These are phyloP conservation scores for Arthrobotrys conoides DNA, from an alignment of 2,329 filamentous ascomycete species.

Conservation along the genomic window DNA sequence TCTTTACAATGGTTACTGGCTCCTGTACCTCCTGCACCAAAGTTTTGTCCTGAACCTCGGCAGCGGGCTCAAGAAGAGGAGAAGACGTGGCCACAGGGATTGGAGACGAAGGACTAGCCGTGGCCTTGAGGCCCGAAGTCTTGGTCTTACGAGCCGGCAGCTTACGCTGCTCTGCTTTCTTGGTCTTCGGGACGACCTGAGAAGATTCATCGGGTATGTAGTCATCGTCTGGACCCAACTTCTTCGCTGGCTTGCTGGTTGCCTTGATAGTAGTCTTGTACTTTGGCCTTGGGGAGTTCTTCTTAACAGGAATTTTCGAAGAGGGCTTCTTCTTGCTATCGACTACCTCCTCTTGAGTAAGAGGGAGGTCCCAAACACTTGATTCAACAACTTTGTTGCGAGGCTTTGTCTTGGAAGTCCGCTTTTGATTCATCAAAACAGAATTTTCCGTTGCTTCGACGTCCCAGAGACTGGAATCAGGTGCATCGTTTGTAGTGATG, in stretches of 20 bases:
- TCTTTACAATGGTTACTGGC: not conserved
- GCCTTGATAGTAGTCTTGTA: constrained; percentile 4
- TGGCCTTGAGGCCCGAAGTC: not conserved
- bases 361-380: constrained; percentile 31
- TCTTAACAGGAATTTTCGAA: constrained; percentile 5
- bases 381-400: not conserved
- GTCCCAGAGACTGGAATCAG: constrained; percentile 39
- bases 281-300: not conserved
- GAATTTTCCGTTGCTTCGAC: constrained; percentile 16
- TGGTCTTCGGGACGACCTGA: not conserved
- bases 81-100: not conserved
- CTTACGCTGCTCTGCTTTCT: not conserved
- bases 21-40: constrained; percentile 1
- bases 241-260: not conserved
- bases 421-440: no score
- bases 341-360: constrained; percentile 15
- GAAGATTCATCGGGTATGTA: constrained; percentile 4
- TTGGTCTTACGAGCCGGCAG: constrained; percentile 3
- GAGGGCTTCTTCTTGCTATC: not conserved
- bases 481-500: constrained; percentile 15
- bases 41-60: constrained; percentile 19
- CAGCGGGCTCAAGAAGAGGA: no score
- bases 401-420: not conserved
- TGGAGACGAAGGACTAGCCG: not conserved
- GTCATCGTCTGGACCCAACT: constrained; percentile 10